phyloP scores from a whole-genome alignment of 306 rosid species.

The Comarum palustre region DNA sequence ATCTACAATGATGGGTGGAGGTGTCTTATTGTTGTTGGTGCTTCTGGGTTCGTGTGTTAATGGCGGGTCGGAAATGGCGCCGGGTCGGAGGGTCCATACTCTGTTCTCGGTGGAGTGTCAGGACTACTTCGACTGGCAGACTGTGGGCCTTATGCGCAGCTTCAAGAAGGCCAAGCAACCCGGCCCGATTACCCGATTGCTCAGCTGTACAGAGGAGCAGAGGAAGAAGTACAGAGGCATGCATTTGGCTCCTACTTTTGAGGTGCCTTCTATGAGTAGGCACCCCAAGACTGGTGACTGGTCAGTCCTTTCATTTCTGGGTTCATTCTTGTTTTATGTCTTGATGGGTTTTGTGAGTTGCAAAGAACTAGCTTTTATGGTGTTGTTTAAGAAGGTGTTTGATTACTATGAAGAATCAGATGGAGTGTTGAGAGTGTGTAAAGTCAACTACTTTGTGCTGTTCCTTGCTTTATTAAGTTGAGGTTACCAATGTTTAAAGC shows the following conservation, averaged over 20 bases:
- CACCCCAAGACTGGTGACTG: conserved; percentile 99
- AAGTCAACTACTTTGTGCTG: not conserved
- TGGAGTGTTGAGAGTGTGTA: not conserved
- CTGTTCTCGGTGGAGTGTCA: conserved; percentile 97
- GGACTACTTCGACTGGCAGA: conserved; percentile 98
- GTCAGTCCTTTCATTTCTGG: conserved; percentile 26
- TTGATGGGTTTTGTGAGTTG: not conserved
- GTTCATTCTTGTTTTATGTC: not conserved
- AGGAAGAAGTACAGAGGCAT: conserved; percentile 81
- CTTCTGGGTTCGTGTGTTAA: conserved; percentile 30
- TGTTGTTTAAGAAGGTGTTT: not conserved
- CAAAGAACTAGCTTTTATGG: not conserved
- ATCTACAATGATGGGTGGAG: conserved; percentile 38
- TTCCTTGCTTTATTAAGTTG: not conserved
- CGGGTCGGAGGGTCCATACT: conserved; percentile 73
- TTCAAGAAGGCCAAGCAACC: conserved; percentile 76
- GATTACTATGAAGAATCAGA: not conserved
- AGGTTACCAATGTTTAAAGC: not conserved
- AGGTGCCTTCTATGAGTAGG: conserved; percentile 93
- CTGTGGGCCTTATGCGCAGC: conserved; percentile 89
- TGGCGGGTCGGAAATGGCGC: conserved; percentile 28
- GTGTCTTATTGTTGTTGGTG: conserved; percentile 28
- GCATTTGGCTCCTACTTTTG: conserved; percentile 94
- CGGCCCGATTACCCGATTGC: conserved; percentile 88
- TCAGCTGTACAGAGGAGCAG: conserved; percentile 92